Evolutionary conservation across 1,284 basidiomycete genomes (phyloP), one percentile per base, ranked within the genome.

Genomic region (Boletellus dicymbophilus): DNA sequence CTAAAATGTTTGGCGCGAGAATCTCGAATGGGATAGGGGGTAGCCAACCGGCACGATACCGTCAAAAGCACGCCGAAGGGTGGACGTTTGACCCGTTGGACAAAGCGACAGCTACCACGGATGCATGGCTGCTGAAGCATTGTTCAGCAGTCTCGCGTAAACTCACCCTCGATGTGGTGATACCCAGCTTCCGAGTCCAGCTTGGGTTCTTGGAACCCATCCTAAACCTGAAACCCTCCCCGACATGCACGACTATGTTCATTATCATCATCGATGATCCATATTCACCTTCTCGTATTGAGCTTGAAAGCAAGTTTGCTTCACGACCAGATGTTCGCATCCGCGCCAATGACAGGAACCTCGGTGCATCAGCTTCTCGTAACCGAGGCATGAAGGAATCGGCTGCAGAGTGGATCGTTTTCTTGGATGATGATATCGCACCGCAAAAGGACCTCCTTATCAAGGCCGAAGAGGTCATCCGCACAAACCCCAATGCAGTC

Each of bases 251-350:
- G 0, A 71, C 73, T 0, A 81, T 78, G 75, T 81, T 79, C 58
- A 79, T 84, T 48, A 68, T 84, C 60, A 79, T 84, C 50, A 61
- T 84, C 23, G 83, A 85, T 55, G 61, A 84, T 58, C 81, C 81
- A 0, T 16, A 45, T 8, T 79, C 81, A 0, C 64, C 72, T 0
- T 21, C 41, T 16, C 49, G 58, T 71, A 75, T 36, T 16, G 55
- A 61, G 27, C 56, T 63, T 3, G 60, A 66, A 41, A 25, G 51
- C n/a, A 61, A 45, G 41, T 66, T 56, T 10, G 53, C 39, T 21
- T 42, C 45, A 2, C 53, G 62, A 13, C 42, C 60, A 1, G 62
- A 63, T 9, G 51, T 67, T 34, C 58, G 60, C 6, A 65, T 66
- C 23, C 62, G 64, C n/a, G 51, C 47, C 21, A 66, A 63, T 20